These are phyloP conservation scores for Triangularia setosa DNA, from an alignment of 2,329 filamentous ascomycete genomes.

Conservation along the genomic window DNA sequence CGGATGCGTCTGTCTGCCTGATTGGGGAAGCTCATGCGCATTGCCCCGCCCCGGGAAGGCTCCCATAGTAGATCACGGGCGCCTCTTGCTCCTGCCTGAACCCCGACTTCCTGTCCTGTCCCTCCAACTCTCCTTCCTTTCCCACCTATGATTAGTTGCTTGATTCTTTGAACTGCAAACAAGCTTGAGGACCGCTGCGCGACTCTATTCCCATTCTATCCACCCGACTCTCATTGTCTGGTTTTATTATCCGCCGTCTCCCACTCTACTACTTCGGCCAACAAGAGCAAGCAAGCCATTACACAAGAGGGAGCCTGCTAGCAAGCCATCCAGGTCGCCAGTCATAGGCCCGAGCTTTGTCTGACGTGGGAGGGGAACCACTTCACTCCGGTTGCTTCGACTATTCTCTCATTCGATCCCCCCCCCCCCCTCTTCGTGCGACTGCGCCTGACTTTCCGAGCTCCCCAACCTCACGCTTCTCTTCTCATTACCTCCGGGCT, in stretches of 20 bases:
- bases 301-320: not conserved
- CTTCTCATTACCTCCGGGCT: not conserved
- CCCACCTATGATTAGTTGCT: not conserved
- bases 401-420: not conserved
- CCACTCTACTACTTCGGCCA: not conserved
- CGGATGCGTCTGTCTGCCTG: slow-evolving; percentile 13
- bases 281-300: not conserved
- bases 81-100: not conserved
- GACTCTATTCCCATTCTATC: not conserved
- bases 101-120: not conserved
- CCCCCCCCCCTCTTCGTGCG: not conserved
- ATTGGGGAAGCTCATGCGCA: not conserved
- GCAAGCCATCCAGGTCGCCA: not conserved
- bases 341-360: not conserved
- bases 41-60: slow-evolving; percentile 1
- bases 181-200: not conserved
- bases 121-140: not conserved
- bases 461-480: not conserved
- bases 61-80: not conserved
- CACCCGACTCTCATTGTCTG: not conserved
- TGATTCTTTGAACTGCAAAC: not conserved
- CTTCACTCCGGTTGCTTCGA: not conserved
- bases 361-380: slow-evolving; percentile 1
- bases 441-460: not conserved
- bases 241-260: not conserved